Evolutionary conservation across 352 stramenopile genomes (phyloP).

Genomic region (Blastocystis sp.): DNA sequence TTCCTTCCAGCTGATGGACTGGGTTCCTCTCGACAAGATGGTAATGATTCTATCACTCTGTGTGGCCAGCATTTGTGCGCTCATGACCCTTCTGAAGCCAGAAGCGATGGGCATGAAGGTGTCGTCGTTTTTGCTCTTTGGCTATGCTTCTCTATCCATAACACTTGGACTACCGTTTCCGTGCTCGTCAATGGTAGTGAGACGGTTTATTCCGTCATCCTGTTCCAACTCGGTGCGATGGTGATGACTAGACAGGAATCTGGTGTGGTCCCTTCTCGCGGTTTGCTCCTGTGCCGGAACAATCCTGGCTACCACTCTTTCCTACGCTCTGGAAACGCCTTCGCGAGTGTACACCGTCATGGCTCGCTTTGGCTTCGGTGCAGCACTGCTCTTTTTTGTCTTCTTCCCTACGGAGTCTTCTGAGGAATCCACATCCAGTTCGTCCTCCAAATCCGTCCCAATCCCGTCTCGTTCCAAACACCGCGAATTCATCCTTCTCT

Average conservation of each 20-base stretch:
- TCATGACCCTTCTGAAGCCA: background rate
- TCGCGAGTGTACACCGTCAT: background rate
- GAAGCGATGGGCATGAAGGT: background rate
- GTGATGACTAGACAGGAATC: background rate
- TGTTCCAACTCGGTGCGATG: background rate
- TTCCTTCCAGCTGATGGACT: conserved; percentile 10
- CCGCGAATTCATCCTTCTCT: background rate
- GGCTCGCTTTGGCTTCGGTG: conserved; percentile 7
- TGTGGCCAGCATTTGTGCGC: background rate
- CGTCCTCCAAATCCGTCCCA: too few species aligned
- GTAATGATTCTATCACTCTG: background rate
- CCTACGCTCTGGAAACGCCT: conserved; percentile 1
- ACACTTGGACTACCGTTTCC: conserved; percentile 30
- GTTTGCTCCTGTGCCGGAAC: conserved; percentile 9
- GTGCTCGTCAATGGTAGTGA: conserved; percentile 18
- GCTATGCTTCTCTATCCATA: background rate
- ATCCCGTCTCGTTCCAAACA: background rate
- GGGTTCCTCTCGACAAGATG: conserved; percentile 28
- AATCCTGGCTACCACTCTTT: background rate
- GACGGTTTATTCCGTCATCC: background rate
- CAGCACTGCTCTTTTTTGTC: background rate
- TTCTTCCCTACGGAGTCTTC: background rate
- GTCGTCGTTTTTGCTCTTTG: background rate
- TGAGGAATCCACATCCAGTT: background rate
- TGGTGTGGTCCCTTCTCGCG: conserved; percentile 25